Conservation (phyloP, 441 rosid genomes). For the Capsella rubella region DNA sequence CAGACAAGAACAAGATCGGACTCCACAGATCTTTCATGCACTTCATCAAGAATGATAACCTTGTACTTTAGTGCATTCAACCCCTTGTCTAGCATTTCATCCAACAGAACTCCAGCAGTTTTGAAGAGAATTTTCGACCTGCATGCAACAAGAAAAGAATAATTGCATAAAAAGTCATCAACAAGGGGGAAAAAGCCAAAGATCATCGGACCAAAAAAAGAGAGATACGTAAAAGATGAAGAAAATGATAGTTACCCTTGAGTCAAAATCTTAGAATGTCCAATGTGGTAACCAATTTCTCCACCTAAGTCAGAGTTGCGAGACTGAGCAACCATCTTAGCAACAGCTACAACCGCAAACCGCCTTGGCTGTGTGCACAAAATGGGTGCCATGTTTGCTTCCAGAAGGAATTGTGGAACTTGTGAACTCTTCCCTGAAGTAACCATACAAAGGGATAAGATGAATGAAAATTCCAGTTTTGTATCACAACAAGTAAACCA, state of each 20-base stretch:
- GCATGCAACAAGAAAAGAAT: constrained; percentile 35
- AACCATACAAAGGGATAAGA: neutral
- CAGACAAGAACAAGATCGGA: constrained; percentile 94
- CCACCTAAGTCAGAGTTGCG: constrained; percentile 84
- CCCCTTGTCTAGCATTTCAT: constrained; percentile 93
- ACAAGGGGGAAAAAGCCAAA: constrained; percentile 10
- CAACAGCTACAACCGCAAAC: constrained; percentile 96
- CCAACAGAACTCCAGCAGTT: constrained; percentile 96
- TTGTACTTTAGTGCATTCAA: constrained; percentile 81
- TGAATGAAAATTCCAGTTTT: neutral
- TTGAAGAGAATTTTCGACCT: constrained; percentile 90
- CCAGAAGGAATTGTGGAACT: constrained; percentile 92
- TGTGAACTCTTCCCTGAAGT: constrained; percentile 94
- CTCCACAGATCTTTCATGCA: constrained; percentile 97
- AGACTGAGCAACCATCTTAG: constrained; percentile 90
- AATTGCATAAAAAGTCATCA: constrained; percentile 3
- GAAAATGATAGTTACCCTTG: constrained; percentile 51
- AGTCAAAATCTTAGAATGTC: constrained; percentile 74
- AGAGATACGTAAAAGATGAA: neutral
- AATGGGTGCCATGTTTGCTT: constrained; percentile 73
- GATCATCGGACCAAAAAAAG: neutral
- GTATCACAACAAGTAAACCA: neutral
- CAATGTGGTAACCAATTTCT: constrained; percentile 95
- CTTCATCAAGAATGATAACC: constrained; percentile 97
- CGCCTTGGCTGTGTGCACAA: constrained; percentile 95